Conservation (phyloP, 1,139 yeast species). For the Tardiomyces depauwii region DNA sequence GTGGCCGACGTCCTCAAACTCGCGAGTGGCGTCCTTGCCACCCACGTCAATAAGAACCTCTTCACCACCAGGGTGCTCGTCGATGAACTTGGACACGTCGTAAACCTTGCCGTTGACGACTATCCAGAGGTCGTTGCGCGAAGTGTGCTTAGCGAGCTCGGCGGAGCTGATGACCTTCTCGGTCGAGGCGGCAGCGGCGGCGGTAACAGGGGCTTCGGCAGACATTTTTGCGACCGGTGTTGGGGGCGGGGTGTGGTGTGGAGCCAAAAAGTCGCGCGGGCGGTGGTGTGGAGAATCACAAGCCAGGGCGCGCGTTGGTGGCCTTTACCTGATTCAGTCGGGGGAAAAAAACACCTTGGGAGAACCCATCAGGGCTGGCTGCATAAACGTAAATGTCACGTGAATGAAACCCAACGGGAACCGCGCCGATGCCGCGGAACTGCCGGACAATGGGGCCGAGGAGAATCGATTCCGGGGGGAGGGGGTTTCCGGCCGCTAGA, state of each 20-base stretch:
- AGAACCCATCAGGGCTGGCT: too few species aligned
- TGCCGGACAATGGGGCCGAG: too few species aligned
- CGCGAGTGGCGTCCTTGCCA: slow-evolving; percentile 88
- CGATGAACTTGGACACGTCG: slow-evolving; percentile 71
- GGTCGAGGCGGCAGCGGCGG: not conserved
- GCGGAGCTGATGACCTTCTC: slow-evolving; percentile 35
- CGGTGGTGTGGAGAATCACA: too few species aligned
- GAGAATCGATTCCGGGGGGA: too few species aligned
- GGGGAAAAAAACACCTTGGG: too few species aligned
- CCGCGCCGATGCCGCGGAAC: too few species aligned
- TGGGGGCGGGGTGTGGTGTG: not conserved
- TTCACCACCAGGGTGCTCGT: slow-evolving; percentile 99
- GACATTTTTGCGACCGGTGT: not conserved
- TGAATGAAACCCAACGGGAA: too few species aligned
- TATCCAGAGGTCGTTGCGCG: slow-evolving; percentile 78
- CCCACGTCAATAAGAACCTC: slow-evolving; percentile 88
- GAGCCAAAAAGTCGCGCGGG: not conserved
- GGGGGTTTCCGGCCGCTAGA: too few species aligned
- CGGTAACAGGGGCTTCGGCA: not conserved
- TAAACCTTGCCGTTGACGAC: slow-evolving; percentile 86
- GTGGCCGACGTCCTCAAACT: slow-evolving; percentile 95
- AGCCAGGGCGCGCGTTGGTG: too few species aligned
- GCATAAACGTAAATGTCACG: too few species aligned
- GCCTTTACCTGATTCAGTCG: too few species aligned
- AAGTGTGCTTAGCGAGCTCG: slow-evolving; percentile 69